phyloP scores from a whole-genome alignment of 1,284 basidiomycete genomes.

The Ceratobasidium papillatum region DNA sequence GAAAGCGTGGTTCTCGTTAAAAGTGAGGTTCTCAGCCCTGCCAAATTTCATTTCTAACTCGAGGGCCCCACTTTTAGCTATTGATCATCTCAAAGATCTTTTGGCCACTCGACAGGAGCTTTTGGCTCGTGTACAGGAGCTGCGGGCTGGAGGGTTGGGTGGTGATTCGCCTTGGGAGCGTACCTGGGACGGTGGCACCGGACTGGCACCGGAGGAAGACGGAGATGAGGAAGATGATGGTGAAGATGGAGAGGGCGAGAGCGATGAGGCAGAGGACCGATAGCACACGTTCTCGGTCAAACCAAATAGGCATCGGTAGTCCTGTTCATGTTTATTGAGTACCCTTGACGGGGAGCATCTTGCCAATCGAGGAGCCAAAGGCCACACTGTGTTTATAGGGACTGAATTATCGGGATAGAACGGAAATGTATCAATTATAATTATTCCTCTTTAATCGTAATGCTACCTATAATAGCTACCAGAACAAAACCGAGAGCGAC shows the following conservation, averaged over 20 bases:
- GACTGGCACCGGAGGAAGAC: conserved; percentile 54
- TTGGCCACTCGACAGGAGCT: conserved; percentile 65
- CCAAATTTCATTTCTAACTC: conserved; percentile 31
- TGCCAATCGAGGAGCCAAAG: neutral
- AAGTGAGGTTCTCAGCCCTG: conserved; percentile 62
- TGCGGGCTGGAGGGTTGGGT: conserved; percentile 27
- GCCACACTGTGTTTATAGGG: conserved; percentile 23
- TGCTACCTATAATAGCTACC: conserved; percentile 34
- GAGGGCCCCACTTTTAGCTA: conserved; percentile 61
- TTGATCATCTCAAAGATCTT: conserved; percentile 78
- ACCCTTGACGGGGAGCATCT: neutral
- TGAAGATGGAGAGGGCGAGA: conserved; percentile 51
- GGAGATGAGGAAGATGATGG: conserved; percentile 53
- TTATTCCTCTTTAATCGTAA: conserved; percentile 39
- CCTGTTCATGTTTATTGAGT: conserved; percentile 9
- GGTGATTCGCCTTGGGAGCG: conserved; percentile 70
- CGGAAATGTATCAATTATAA: conserved; percentile 33
- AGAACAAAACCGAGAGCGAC: conserved; percentile 31
- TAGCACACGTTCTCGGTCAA: conserved; percentile 2
- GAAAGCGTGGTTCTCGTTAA: conserved; percentile 85
- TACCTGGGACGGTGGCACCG: conserved; percentile 77
- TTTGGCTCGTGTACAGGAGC: conserved; percentile 61
- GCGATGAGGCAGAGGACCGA: conserved; percentile 44
- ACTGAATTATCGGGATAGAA: conserved; percentile 10
- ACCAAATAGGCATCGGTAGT: conserved; percentile 48